Evolutionary conservation across 2,329 filamentous ascomycete genomes (phyloP).

Genomic region (Arthrobotrys conoides): DNA sequence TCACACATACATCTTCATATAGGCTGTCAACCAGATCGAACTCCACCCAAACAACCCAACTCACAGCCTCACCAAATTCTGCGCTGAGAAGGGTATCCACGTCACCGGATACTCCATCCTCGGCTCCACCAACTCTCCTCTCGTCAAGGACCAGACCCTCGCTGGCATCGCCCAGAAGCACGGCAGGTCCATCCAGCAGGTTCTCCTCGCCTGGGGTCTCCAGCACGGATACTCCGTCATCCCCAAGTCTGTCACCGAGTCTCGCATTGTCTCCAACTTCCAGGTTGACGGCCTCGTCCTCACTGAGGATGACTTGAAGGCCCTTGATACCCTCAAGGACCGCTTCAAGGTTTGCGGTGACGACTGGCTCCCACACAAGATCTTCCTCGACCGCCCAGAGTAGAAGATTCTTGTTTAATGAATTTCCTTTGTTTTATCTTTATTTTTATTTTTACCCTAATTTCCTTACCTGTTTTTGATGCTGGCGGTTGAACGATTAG

Average conservation of each 20-base stretch:
- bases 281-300: constrained; percentile 81
- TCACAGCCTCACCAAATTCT: constrained; percentile 82
- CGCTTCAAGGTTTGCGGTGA: constrained; percentile 86
- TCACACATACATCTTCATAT: constrained; percentile 67
- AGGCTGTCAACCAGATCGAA: constrained; percentile 85
- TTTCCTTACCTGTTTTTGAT: constrained; percentile 8
- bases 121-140: constrained; percentile 76
- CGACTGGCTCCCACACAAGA: constrained; percentile 75
- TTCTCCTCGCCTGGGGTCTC: constrained; percentile 84
- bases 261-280: constrained; percentile 82
- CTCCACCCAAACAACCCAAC: constrained; percentile 85
- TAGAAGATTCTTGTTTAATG: constrained; percentile 67
- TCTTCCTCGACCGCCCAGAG: constrained; percentile 84
- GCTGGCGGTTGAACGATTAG: constrained; percentile 22
- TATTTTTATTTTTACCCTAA: constrained; percentile 32
- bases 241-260: constrained; percentile 83
- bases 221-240: constrained; percentile 86
- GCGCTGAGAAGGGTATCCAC: constrained; percentile 81
- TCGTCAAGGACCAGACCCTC: constrained; percentile 77
- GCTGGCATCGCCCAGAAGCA: constrained; percentile 76
- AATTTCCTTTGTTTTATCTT: constrained; percentile 28
- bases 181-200: constrained; percentile 80
- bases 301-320: constrained; percentile 78
- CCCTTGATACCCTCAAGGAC: constrained; percentile 77
- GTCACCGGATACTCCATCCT: constrained; percentile 81